These are phyloP conservation scores for Lentinus tigrinus DNA, from an alignment of 768 basidiomycete species.

Conservation along the genomic window DNA sequence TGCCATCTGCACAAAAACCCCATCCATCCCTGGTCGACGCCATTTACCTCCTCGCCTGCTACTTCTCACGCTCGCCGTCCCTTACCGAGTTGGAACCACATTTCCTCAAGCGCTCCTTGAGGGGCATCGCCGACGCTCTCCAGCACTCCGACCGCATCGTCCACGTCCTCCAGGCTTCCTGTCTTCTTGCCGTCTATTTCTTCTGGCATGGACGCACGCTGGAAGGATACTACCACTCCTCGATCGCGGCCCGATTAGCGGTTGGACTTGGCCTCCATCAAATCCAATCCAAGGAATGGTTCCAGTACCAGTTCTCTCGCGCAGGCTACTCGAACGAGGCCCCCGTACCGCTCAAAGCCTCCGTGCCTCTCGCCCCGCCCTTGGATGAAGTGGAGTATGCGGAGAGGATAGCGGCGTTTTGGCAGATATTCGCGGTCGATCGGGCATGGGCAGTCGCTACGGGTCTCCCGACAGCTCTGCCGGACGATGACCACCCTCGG, in stretches of 20 bases:
- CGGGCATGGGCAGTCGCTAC: constrained; percentile 57
- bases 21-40: constrained; percentile 62
- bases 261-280: constrained; percentile 60
- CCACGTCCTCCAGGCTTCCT: constrained; percentile 60
- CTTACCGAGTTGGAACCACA: constrained; percentile 44
- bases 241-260: constrained; percentile 60
- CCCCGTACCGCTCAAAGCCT: constrained; percentile 18
- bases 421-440: constrained; percentile 65
- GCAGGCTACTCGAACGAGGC: constrained; percentile 8
- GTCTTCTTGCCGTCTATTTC: constrained; percentile 58
- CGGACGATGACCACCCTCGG: constrained; percentile 48
- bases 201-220: constrained; percentile 54
- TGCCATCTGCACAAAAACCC: constrained; percentile 32
- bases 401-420: constrained; percentile 54
- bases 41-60: constrained; percentile 59
- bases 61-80: constrained; percentile 45
- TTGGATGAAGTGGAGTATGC: constrained; percentile 41
- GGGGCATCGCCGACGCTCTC: constrained; percentile 52
- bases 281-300: constrained; percentile 35
- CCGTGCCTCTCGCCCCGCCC: constrained; percentile 31
- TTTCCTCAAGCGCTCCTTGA: constrained; percentile 48
- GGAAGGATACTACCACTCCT: constrained; percentile 62
- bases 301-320: constrained; percentile 16
- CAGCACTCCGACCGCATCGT: constrained; percentile 54
- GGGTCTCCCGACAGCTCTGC: constrained; percentile 51